phyloP scores from a whole-genome alignment of 768 basidiomycete genomes.

The Tulasnella sp. region DNA sequence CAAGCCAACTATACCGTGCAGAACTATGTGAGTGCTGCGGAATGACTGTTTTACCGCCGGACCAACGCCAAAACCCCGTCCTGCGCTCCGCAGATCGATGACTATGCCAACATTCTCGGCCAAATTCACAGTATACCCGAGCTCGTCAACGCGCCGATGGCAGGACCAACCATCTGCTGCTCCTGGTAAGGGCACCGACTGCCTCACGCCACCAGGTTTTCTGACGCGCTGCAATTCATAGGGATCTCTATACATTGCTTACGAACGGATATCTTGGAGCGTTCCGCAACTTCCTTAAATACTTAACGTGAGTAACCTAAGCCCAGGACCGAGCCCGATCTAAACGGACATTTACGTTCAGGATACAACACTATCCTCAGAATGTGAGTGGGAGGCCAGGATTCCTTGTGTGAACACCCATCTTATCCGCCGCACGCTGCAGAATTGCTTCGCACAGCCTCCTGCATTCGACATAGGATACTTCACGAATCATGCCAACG shows the following conservation, averaged over 20 bases:
- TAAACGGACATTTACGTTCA: background rate
- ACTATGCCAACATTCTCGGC: conserved; percentile 25
- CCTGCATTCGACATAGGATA: conserved; percentile 16
- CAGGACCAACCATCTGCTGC: conserved; percentile 23
- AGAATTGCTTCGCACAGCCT: conserved; percentile 25
- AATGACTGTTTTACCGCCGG: background rate
- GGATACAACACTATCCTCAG: conserved; percentile 32
- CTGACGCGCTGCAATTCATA: background rate
- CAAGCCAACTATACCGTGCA: conserved; percentile 28
- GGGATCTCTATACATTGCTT: conserved; percentile 25
- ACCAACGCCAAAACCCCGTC: background rate
- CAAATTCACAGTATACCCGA: conserved; percentile 24
- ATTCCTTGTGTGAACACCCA: background rate
- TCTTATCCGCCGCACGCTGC: background rate
- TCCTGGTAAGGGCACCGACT: background rate
- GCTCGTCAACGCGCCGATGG: conserved; percentile 21
- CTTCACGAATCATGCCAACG: conserved; percentile 28
- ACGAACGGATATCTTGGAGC: conserved; percentile 21
- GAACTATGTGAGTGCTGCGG: conserved; percentile 27
- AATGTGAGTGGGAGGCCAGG: conserved; percentile 1
- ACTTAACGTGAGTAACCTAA: conserved; percentile 23
- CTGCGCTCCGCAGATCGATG: conserved; percentile 16
- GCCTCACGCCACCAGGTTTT: background rate
- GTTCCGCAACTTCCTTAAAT: conserved; percentile 18
- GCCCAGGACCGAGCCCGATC: background rate